Evolutionary conservation across 2,329 filamentous ascomycete genomes (phyloP).

Genomic region (Pyricularia grisea): DNA sequence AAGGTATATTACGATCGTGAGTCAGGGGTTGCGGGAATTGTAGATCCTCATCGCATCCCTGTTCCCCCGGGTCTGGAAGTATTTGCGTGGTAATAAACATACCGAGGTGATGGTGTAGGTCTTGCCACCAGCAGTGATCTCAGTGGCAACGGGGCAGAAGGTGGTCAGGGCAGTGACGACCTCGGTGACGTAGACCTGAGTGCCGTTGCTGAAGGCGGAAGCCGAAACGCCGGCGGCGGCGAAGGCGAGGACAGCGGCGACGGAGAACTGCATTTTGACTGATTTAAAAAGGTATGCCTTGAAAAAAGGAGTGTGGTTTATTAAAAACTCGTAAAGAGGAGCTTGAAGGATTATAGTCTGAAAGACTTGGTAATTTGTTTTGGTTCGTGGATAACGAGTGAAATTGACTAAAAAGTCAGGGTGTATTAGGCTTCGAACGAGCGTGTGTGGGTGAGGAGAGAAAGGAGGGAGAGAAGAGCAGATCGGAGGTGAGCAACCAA

Average conservation of each 20-base stretch:
- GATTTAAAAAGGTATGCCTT: constrained; percentile 30
- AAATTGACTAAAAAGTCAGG: constrained; percentile 50
- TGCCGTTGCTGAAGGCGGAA: constrained; percentile 28
- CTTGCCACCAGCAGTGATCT: constrained; percentile 51
- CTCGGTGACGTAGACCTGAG: constrained; percentile 48
- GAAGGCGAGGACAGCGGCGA: no score
- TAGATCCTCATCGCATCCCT: no score
- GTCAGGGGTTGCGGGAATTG: no score
- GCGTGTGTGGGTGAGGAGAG: constrained; percentile 41
- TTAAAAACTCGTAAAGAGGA: constrained; percentile 17
- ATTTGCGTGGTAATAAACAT: no score
- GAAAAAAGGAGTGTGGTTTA: constrained; percentile 15
- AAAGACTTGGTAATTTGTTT: neutral
- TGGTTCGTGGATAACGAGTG: constrained; percentile 38
- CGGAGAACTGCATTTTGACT: constrained; percentile 62
- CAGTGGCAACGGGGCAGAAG: constrained; percentile 61
- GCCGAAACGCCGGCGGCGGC: constrained; percentile 30
- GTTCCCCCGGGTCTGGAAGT: no score
- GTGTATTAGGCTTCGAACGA: constrained; percentile 24
- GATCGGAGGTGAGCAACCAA: constrained; percentile 25
- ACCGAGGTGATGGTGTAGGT: constrained; percentile 63
- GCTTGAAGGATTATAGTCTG: constrained; percentile 9
- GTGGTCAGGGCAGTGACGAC: constrained; percentile 58
- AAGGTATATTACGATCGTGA: no score
- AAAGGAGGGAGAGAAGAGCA: constrained; percentile 18